Conservation (phyloP, 371 early-diverging fungal species). For the Lichtheimia ornata region DNA sequence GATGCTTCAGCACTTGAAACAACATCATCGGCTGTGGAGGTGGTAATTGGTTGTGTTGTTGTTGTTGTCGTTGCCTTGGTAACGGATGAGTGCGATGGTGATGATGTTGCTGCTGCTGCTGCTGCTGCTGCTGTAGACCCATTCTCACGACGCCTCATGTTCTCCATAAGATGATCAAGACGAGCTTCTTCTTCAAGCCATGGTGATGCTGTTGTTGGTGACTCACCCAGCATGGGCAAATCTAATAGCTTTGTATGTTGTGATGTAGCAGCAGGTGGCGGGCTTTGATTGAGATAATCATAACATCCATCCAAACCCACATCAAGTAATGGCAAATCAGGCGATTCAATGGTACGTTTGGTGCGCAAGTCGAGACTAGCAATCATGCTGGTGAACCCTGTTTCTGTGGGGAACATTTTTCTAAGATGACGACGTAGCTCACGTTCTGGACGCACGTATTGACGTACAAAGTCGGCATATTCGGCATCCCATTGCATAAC, state of each 20-base stretch:
- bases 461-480: conserved; percentile 75
- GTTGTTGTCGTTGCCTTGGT: not conserved
- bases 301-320: conserved; percentile 29
- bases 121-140: not conserved
- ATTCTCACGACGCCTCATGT: conserved; percentile 8
- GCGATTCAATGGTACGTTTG: conserved; percentile 36
- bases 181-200: conserved; percentile 18
- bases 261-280: not conserved
- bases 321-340: conserved; percentile 47
- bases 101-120: not conserved
- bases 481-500: conserved; percentile 83
- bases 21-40: not conserved
- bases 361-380: conserved; percentile 35
- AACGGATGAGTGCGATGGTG: not conserved
- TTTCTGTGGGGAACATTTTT: conserved; percentile 61
- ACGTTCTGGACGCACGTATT: conserved; percentile 77
- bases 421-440: conserved; percentile 66
- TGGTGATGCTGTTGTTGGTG: conserved; percentile 15
- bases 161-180: conserved; percentile 8
- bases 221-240: conserved; percentile 13
- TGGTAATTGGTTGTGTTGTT: not conserved
- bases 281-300: conserved; percentile 6
- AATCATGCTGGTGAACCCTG: conserved; percentile 29
- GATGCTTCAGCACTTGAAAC: not conserved
- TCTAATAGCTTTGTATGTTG: not conserved